Conservation (phyloP, 129 eudicot genomes). For the Helianthus tuberosus region DNA sequence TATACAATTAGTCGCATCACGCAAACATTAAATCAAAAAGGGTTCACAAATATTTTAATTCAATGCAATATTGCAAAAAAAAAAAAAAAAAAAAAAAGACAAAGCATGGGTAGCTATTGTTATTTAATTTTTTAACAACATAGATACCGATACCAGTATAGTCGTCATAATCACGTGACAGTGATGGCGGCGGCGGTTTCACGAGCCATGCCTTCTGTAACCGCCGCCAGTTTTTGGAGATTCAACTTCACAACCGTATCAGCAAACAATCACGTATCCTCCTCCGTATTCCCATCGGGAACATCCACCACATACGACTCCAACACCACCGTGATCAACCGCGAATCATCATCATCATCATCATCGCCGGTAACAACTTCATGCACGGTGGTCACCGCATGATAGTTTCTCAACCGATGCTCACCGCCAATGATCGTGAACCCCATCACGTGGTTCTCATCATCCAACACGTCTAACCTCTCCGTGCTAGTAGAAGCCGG, state of each 20-base stretch:
- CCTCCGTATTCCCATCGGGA: constrained; percentile 82
- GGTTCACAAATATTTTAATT: background rate
- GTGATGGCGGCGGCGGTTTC: background rate
- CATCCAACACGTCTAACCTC: constrained; percentile 70
- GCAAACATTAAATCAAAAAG: background rate
- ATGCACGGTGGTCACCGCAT: constrained; percentile 70
- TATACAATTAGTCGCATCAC: background rate
- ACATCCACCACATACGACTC: constrained; percentile 82
- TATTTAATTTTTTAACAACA: background rate
- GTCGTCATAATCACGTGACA: background rate
- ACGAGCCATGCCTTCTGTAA: constrained; percentile 43
- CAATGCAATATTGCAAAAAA: background rate
- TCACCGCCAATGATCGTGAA: constrained; percentile 80
- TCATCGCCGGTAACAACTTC: constrained; percentile 4
- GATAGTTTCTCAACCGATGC: constrained; percentile 70
- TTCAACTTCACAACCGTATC: constrained; percentile 83
- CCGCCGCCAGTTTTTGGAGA: constrained; percentile 70
- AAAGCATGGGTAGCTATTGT: background rate
- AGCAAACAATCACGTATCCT: constrained; percentile 83
- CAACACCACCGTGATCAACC: constrained; percentile 51
- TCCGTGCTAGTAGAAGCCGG: constrained; percentile 88
- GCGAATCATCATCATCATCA: constrained; percentile 22
- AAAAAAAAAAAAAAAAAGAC: background rate
- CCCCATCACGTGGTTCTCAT: constrained; percentile 63
- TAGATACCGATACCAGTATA: too few species aligned